Conservation (phyloP, 225 moss, liverwort and hornwort genomes). For the Takakia lepidozioides region DNA sequence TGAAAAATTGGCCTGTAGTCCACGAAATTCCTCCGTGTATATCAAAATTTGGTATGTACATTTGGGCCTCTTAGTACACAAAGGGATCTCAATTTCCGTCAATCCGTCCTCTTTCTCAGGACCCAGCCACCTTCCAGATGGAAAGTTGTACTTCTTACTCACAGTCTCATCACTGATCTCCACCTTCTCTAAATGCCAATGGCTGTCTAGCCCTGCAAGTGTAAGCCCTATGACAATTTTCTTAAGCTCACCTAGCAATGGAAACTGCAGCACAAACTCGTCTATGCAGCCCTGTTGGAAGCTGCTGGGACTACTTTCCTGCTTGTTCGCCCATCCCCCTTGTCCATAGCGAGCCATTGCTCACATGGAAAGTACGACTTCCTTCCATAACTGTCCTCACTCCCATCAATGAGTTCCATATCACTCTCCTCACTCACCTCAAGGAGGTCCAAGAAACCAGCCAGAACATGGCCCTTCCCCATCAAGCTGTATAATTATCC, state of each 20-base stretch:
- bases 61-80: not conserved
- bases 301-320: not conserved
- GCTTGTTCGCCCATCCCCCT: slow-evolving; percentile 1
- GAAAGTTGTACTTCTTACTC: not conserved
- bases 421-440: not conserved
- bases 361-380: slow-evolving; percentile 5
- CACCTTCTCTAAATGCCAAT: slow-evolving; percentile 1
- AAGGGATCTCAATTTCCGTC: not conserved
- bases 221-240: slow-evolving; percentile 1
- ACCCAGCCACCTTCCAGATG: not conserved
- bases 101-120: not conserved
- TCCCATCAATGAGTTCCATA: not conserved
- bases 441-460: slow-evolving; percentile 2
- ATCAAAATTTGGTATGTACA: not conserved
- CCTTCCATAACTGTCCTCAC: not conserved
- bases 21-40: not conserved
- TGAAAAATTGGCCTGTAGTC: not conserved
- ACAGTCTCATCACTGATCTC: not conserved
- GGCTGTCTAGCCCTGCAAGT: not conserved
- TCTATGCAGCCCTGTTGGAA: not conserved
- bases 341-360: not conserved
- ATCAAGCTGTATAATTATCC: slow-evolving; percentile 1
- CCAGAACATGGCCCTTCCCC: not conserved
- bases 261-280: not conserved
- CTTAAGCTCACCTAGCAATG: not conserved